Evolutionary conservation across 2,329 filamentous ascomycete species (phyloP).

Genomic region (Cladosporium sp.): DNA sequence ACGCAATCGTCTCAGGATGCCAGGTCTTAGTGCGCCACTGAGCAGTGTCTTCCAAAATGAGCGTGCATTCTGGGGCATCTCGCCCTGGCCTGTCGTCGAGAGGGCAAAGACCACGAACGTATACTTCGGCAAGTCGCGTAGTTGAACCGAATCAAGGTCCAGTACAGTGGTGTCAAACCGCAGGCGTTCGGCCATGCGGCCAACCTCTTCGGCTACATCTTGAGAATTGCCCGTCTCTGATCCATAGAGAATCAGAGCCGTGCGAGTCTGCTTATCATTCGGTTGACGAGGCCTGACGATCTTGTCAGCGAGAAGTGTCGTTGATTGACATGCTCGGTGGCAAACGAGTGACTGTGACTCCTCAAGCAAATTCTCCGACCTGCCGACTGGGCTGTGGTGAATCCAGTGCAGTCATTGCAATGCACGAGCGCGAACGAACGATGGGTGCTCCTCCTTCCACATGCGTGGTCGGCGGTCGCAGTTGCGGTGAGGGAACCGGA

Average conservation of each 20-base stretch:
- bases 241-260: constrained; percentile 76
- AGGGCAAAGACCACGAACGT: constrained; percentile 71
- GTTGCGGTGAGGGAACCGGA: background rate
- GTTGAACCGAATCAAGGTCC: constrained; percentile 70
- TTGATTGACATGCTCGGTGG: background rate
- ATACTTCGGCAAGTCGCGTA: constrained; percentile 47
- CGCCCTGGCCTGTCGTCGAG: constrained; percentile 92
- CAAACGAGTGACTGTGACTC: background rate
- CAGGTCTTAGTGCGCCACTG: constrained; percentile 68
- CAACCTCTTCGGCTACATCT: constrained; percentile 83
- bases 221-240: constrained; percentile 94
- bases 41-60: constrained; percentile 82
- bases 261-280: constrained; percentile 29
- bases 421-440: background rate
- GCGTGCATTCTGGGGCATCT: constrained; percentile 78
- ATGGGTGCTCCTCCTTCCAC: background rate
- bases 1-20: constrained; percentile 62
- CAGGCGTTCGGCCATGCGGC: constrained; percentile 67
- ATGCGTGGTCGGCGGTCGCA: background rate
- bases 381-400: background rate
- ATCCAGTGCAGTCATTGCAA: too few species aligned
- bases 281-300: constrained; percentile 3
- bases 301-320: constrained; percentile 5
- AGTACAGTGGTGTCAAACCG: constrained; percentile 72
- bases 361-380: background rate